Conservation (phyloP, 2,329 filamentous ascomycete species). For the Hypocreales sp. region DNA sequence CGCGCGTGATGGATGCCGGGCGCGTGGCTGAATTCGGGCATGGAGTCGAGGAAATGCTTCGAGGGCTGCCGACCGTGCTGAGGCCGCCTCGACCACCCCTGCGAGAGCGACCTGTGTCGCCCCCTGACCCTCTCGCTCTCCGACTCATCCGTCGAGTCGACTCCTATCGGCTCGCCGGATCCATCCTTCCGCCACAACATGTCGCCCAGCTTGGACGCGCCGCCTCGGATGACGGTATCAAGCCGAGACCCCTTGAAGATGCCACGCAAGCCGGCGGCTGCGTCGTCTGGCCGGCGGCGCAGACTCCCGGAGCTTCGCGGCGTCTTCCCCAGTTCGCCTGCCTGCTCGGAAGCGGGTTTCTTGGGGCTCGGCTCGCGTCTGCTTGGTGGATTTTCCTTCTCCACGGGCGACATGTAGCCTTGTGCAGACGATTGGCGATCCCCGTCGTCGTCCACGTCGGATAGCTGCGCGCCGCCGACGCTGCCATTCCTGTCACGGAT, state of each 20-base stretch:
- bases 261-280: conserved; percentile 29
- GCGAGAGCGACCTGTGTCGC: conserved; percentile 19
- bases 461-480: conserved; percentile 16
- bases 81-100: conserved; percentile 15
- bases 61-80: conserved; percentile 16
- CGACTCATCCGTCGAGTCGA: conserved; percentile 31
- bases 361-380: conserved; percentile 6
- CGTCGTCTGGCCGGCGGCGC: conserved; percentile 21
- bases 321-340: conserved; percentile 10
- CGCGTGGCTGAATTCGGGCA: conserved; percentile 31
- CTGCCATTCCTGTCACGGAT: conserved; percentile 39
- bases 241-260: conserved; percentile 68
- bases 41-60: conserved; percentile 33
- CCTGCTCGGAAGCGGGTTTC: conserved; percentile 19
- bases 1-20: conserved; percentile 10
- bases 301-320: conserved; percentile 33
- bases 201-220: conserved; percentile 40
- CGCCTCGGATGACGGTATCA: conserved; percentile 51
- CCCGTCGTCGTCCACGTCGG: conserved; percentile 18
- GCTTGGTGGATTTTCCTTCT: conserved; percentile 6
- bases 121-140: conserved; percentile 27
- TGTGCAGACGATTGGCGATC: conserved; percentile 10
- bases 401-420: conserved; percentile 10
- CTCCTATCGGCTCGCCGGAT: conserved; percentile 16
- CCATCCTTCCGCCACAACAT: conserved; percentile 40